These are phyloP conservation scores for Kurtzmaniella quercitrusa DNA, from an alignment of 1,139 yeast species.

Conservation along the genomic window DNA sequence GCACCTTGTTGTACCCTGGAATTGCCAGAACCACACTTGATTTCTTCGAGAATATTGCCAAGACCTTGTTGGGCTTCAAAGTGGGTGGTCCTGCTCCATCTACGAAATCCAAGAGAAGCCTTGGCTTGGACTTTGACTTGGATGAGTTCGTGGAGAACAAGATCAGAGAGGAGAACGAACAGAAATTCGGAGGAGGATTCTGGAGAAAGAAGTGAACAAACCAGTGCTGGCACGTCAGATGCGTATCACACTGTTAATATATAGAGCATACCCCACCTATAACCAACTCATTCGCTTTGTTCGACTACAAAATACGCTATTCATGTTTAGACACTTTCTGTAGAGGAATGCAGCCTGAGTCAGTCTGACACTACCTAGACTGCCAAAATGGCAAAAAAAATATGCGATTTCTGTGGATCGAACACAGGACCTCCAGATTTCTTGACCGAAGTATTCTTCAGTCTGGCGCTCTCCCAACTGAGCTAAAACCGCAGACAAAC, in stretches of 20 bases:
- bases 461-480: conserved; percentile 58
- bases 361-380: too few relatives aligned
- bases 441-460: conserved; percentile 37
- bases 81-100: conserved; percentile 17
- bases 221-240: too few relatives aligned
- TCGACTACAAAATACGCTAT: too few relatives aligned
- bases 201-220: not conserved
- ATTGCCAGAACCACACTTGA: conserved; percentile 2
- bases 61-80: conserved; percentile 5
- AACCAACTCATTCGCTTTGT: too few relatives aligned
- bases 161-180: conserved; percentile 10
- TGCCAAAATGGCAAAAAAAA: conserved; percentile 11
- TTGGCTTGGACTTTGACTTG: conserved; percentile 6
- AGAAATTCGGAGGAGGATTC: not conserved
- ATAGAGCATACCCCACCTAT: too few relatives aligned
- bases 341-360: too few relatives aligned
- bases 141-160: conserved; percentile 5
- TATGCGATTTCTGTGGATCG: conserved; percentile 52
- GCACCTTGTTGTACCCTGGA: conserved; percentile 13
- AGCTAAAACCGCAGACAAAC: conserved; percentile 43
- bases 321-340: not conserved
- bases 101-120: not conserved
- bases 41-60: conserved; percentile 3
- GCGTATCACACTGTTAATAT: too few relatives aligned
- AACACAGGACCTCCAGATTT: conserved; percentile 54